Conservation (phyloP, 2,329 filamentous ascomycete genomes). For the Botrytis paeoniae region DNA sequence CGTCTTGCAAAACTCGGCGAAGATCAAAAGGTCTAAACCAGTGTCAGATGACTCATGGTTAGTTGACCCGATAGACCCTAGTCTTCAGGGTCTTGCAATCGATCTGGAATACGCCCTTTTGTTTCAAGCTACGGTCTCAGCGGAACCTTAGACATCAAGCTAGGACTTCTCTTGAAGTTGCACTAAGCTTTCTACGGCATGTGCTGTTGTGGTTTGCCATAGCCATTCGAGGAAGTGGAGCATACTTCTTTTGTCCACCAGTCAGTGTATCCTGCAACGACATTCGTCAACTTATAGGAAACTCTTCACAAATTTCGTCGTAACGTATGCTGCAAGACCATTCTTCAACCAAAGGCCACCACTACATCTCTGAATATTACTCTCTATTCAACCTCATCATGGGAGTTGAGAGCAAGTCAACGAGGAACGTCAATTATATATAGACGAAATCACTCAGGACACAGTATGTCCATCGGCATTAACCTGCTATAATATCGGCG, state of each 20-base stretch:
- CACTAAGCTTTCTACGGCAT: neutral
- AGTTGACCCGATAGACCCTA: too few relatives aligned
- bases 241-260: conserved; percentile 84
- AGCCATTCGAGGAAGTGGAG: conserved; percentile 73
- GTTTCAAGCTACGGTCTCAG: neutral
- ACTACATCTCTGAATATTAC: neutral
- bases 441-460: neutral
- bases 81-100: too few relatives aligned
- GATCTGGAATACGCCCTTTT: too few relatives aligned
- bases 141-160: neutral
- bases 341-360: neutral
- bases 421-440: neutral
- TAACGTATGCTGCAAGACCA: conserved; percentile 76
- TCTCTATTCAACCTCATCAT: neutral
- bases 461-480: too few relatives aligned
- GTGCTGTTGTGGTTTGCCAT: neutral
- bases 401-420: neutral
- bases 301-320: conserved; percentile 74
- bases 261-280: conserved; percentile 64
- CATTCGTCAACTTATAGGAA: conserved; percentile 84
- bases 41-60: too few relatives aligned
- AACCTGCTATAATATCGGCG: neutral
- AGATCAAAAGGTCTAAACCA: neutral
- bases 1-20: neutral
- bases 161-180: too few relatives aligned